Percentiles rank a stretch among this genome's conserved stretches.
Evolutionary conservation across 106 monocot genomes (phyloP).

Genomic region (Posidonia australis): DNA sequence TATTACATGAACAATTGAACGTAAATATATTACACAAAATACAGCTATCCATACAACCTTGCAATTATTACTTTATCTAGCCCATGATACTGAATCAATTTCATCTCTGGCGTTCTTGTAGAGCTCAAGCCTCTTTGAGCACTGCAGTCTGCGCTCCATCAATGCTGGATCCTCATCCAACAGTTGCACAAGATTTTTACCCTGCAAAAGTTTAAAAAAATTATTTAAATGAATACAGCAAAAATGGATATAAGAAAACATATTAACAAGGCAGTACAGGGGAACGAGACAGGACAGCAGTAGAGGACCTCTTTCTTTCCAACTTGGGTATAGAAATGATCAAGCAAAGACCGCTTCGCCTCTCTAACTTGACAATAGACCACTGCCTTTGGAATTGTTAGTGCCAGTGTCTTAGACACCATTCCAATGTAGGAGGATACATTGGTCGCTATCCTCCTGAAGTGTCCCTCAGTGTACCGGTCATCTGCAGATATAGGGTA

Average conservation of each 20-base stretch:
- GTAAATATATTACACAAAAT: too few relatives aligned
- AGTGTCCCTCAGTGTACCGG: slow-evolving; percentile 48
- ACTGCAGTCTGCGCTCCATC: slow-evolving; percentile 62
- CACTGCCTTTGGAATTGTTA: slow-evolving; percentile 65
- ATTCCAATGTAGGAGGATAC: slow-evolving; percentile 67
- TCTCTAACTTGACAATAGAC: slow-evolving; percentile 92
- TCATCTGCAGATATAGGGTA: slow-evolving; percentile 9
- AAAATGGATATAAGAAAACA: too few relatives aligned
- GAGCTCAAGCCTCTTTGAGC: slow-evolving; percentile 61
- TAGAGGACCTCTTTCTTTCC: slow-evolving; percentile 27
- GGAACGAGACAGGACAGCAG: too few relatives aligned
- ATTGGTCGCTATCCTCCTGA: slow-evolving; percentile 77
- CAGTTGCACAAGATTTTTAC: slow-evolving; percentile 48
- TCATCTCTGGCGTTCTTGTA: slow-evolving; percentile 67
- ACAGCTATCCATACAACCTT: too few relatives aligned
- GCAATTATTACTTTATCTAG: slow-evolving; percentile 24
- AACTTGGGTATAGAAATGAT: slow-evolving; percentile 59
- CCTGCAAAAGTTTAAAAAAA: slow-evolving; percentile 24
- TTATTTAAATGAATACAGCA: not conserved
- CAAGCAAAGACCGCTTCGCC: slow-evolving; percentile 63
- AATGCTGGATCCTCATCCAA: slow-evolving; percentile 80
- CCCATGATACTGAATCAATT: slow-evolving; percentile 62
- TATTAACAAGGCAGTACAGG: not conserved
- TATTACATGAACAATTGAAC: too few relatives aligned
- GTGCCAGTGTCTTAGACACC: slow-evolving; percentile 61